Evolutionary conservation across 1,139 yeast genomes (phyloP).

Genomic region (Candida sp.): DNA sequence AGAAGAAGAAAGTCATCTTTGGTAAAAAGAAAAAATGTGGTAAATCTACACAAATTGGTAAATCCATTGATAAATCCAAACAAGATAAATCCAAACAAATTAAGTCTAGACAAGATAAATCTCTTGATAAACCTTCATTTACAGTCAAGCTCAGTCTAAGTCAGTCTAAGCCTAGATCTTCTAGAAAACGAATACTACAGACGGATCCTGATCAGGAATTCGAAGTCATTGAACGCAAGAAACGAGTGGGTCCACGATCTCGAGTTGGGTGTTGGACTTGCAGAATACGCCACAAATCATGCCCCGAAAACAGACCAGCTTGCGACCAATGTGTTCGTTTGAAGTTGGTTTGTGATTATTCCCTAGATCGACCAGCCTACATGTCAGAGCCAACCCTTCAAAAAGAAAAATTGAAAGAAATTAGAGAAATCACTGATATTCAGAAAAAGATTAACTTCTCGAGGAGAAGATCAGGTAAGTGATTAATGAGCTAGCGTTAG

Average conservation of each 20-base stretch:
- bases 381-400: constrained; percentile 42
- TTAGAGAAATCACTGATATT: constrained; percentile 35
- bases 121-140: neutral
- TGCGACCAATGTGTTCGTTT: constrained; percentile 55
- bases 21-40: too few relatives aligned
- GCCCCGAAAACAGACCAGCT: constrained; percentile 57
- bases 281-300: constrained; percentile 60
- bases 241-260: constrained; percentile 35
- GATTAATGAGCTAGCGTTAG: too few relatives aligned
- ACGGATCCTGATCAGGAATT: neutral
- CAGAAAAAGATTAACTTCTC: constrained; percentile 20
- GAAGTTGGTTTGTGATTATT: constrained; percentile 52
- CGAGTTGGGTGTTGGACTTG: constrained; percentile 71
- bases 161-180: neutral
- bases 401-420: constrained; percentile 45
- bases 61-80: too few relatives aligned
- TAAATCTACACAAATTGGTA: neutral
- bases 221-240: constrained; percentile 5
- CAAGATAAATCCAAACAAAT: neutral
- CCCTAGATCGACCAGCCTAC: constrained; percentile 50
- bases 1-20: neutral
- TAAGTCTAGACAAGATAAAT: neutral
- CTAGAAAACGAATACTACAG: neutral
- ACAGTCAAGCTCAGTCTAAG: neutral
- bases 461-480: constrained; percentile 6